Conservation (phyloP, 225 moss, liverwort and hornwort genomes). For the Thuidium tamariscinum region DNA sequence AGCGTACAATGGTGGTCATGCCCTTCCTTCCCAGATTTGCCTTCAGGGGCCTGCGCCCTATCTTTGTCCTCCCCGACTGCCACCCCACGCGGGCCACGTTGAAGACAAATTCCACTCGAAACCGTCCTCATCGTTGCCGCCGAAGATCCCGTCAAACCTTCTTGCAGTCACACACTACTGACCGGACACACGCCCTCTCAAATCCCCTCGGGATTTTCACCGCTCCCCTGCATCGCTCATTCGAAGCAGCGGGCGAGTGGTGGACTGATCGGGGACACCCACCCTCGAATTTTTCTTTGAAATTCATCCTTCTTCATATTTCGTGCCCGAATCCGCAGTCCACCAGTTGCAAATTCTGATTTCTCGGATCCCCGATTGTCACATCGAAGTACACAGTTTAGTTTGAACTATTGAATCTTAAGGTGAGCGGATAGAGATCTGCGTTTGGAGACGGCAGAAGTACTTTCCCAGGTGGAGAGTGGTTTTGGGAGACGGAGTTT, state of each 20-base stretch:
- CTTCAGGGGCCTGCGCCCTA: background rate
- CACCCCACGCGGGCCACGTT: background rate
- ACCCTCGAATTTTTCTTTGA: too few species aligned
- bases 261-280: background rate
- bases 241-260: background rate
- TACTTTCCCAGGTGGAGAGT: background rate
- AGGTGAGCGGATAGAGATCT: background rate
- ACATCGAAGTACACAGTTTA: background rate
- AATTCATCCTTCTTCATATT: background rate
- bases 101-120: background rate
- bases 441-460: background rate
- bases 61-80: background rate
- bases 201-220: background rate
- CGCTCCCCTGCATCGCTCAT: background rate
- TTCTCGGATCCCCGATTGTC: background rate
- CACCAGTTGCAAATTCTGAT: background rate
- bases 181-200: background rate
- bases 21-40: background rate
- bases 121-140: background rate
- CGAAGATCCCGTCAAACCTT: background rate
- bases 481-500: background rate
- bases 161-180: background rate
- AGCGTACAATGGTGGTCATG: background rate
- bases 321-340: background rate
- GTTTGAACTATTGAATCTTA: background rate